These are phyloP conservation scores for Termitomyces sp. DNA, from an alignment of 768 basidiomycete genomes.

Conservation along the genomic window DNA sequence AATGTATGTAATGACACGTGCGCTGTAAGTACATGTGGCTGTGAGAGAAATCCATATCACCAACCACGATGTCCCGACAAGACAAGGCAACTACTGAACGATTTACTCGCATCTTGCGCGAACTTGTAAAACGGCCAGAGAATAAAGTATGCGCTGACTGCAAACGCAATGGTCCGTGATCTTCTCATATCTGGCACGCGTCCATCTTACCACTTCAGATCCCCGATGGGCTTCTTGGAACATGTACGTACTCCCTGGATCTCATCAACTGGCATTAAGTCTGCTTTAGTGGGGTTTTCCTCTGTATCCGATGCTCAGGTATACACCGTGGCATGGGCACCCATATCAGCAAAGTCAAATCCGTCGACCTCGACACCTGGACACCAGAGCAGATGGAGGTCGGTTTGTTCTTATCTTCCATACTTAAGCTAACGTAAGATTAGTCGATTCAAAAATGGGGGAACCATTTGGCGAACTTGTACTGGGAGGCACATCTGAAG, in stretches of 20 bases:
- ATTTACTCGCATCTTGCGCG: slow-evolving; percentile 74
- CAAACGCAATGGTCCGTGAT: slow-evolving; percentile 82
- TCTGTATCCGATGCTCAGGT: slow-evolving; percentile 97
- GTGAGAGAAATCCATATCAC: slow-evolving; percentile 2
- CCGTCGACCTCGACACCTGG: slow-evolving; percentile 97
- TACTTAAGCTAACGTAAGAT: neutral
- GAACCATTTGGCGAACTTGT: slow-evolving; percentile 86
- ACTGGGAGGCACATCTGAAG: slow-evolving; percentile 97
- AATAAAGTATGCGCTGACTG: slow-evolving; percentile 97
- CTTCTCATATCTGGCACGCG: slow-evolving; percentile 1
- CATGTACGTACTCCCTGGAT: slow-evolving; percentile 46
- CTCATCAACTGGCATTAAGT: neutral
- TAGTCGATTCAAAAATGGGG: slow-evolving; percentile 93
- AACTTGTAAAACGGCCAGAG: slow-evolving; percentile 82
- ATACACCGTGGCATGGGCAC: slow-evolving; percentile 98
- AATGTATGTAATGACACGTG: neutral
- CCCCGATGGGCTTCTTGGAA: slow-evolving; percentile 99
- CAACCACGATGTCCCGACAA: slow-evolving; percentile 46
- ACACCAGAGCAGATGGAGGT: slow-evolving; percentile 98
- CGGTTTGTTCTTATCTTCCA: neutral
- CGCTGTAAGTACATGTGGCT: neutral
- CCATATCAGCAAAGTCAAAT: slow-evolving; percentile 96
- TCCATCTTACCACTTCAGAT: slow-evolving; percentile 45
- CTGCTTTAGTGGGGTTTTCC: slow-evolving; percentile 71
- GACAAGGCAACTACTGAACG: slow-evolving; percentile 86